Base-by-base conservation (phyloP, 257 asterid genomes). In the Plantago elongata region DNA sequence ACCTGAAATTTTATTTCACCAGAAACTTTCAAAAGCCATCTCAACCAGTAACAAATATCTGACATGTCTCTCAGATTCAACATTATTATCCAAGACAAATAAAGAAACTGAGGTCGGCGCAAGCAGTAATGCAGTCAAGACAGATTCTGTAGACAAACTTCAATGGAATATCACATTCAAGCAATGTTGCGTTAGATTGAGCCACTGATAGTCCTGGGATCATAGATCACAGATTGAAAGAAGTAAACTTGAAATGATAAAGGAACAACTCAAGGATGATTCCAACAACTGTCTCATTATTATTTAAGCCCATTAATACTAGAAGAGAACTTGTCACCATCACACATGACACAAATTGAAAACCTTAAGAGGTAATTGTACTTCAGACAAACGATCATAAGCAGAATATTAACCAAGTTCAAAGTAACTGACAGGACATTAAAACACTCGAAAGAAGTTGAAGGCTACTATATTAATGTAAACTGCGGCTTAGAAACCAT, bases 401-500 rank as follows among this genome's bases (percentile, higher is more conserved):
- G 70, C 78, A 29, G 47, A 73, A 61, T 60, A 57, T 59, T 63
- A 37, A 3, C 13, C 34, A 50, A 49, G 64, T 51, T 57, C 55
- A 68, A 43, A 69, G 52, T 3, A 54, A 10, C 63, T 64, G 60
- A 63, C 30, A 52, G 14, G 18, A n/a, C 44, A 57, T 65, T 42
- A 69, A 61, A 62, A 46, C 59, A 59, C 60, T 54, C 34, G 15
- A 9, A 68, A 65, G 61, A 7, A 30, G 47, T 42, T 43, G 50
- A 54, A 27, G 49, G 42, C 51, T 34, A 66, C 59, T 7, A 11
- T 51, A 54, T 11, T 22, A 40, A 29, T 37, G 30, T 57, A 52
- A 44, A 72, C 29, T 48, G 72, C 76, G 61, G 71, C 70, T 78
- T 69, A 77, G 63, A 76, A 81, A 78, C 90, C 87, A 77, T 84